A percentile compares a stretch with the other conserved stretches of the same genome.
Evolutionary conservation across 176 grass and related monocot genomes (phyloP).

Genomic region (Oryza coarctata): DNA sequence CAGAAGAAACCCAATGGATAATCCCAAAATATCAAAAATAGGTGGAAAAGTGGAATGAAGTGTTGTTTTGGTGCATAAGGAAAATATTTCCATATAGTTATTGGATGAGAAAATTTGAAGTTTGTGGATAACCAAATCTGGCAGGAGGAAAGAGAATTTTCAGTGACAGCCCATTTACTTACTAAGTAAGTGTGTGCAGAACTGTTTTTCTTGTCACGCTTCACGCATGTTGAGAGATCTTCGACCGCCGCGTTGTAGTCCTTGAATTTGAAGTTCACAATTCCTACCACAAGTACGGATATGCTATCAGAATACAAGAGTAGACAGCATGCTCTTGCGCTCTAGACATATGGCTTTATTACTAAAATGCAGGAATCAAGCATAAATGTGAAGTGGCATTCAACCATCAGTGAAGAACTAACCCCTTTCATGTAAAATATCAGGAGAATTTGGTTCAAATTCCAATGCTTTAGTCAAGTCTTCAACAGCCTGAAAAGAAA

Average conservation of each 20-base stretch:
- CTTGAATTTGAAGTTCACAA: conserved; percentile 99
- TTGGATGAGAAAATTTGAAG: conserved; percentile 6
- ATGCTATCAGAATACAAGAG: conserved; percentile 41
- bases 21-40: conserved; percentile 4
- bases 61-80: background rate
- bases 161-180: conserved; percentile 9
- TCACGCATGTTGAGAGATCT: conserved; percentile 86
- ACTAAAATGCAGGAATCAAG: conserved; percentile 11
- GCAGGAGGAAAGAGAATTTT: background rate
- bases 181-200: conserved; percentile 96
- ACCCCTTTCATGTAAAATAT: conserved; percentile 99
- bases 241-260: conserved; percentile 79
- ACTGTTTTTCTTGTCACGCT: conserved; percentile 88
- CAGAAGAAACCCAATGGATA: background rate
- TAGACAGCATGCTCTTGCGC: conserved; percentile 5
- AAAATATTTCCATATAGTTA: conserved; percentile 1
- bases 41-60: background rate
- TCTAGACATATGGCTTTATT: conserved; percentile 14
- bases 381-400: background rate
- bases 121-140: background rate
- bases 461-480: conserved; percentile 93
- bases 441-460: conserved; percentile 91
- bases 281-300: conserved; percentile 55
- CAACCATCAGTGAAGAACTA: conserved; percentile 25
- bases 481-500: conserved; percentile 66